phyloP scores from a whole-genome alignment of 179 eudicot species.

The Heliamphora pulchella region DNA sequence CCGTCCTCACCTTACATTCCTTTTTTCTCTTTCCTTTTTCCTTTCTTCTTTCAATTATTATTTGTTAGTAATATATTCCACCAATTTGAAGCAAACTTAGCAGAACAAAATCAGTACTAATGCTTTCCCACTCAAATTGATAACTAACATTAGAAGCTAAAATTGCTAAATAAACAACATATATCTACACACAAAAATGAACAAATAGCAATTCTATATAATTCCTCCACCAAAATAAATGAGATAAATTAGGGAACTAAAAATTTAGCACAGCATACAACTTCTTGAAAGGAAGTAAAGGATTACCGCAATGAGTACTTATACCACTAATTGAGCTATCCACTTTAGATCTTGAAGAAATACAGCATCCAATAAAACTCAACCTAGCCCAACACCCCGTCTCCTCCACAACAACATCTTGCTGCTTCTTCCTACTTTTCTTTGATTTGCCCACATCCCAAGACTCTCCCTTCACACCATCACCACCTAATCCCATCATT shows the following conservation, averaged over 20 bases:
- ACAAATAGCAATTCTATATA: neutral
- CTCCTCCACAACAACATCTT: slow-evolving; percentile 34
- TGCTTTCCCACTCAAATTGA: no score
- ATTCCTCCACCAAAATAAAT: neutral
- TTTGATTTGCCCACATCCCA: slow-evolving; percentile 43
- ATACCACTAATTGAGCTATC: slow-evolving; percentile 49
- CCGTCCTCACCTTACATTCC: neutral
- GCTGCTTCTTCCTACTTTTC: slow-evolving; percentile 31
- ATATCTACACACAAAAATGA: neutral
- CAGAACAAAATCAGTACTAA: no score
- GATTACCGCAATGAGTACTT: slow-evolving; percentile 42
- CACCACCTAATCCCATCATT: slow-evolving; percentile 31
- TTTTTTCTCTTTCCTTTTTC: no score
- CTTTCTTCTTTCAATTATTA: neutral
- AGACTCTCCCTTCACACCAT: slow-evolving; percentile 34
- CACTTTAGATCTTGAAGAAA: slow-evolving; percentile 61
- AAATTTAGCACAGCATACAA: neutral
- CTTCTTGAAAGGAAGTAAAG: neutral
- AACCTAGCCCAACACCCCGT: slow-evolving; percentile 57
- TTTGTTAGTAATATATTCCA: no score
- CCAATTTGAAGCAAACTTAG: neutral
- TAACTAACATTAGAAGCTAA: no score
- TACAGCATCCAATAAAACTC: slow-evolving; percentile 47
- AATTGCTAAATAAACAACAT: neutral
- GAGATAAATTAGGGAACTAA: neutral